Base-by-base conservation (phyloP, 495 filamentous ascomycete genomes). In the Aspergillus baeticus region DNA sequence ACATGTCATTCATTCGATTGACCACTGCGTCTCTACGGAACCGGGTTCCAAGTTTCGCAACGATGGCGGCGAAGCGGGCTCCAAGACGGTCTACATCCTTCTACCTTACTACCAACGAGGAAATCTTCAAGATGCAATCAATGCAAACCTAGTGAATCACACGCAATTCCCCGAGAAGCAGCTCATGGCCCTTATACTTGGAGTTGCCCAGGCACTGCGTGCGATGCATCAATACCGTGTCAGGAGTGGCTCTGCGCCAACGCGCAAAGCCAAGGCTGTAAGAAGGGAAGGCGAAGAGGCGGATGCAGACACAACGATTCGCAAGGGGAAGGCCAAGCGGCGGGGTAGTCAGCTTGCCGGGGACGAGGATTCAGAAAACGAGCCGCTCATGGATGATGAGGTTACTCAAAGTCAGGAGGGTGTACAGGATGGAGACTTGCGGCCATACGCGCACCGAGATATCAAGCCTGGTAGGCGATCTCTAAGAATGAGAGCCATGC, bases 81-180 rank as follows among this genome's bases (percentile, higher is more conserved):
- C 83, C 47, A 98, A 98, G 75, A 98, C 92, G 1, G 94, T 98
- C 18, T 98, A 98, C 65, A 95, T 98, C 57, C 75, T 98, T 26
- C 81, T 98, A 14, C 94, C 94, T 6, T 98, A 98, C 71, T 98
- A 96, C 72, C 81, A 90, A 57, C 78, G 94, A 37, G 94, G 94
- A 17, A 98, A 98, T 64, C 80, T 98, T 23, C 94, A 98, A 69
- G 94, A 98, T 73, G 87, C 93, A 39, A 97, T 98, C 77, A 98
- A 98, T 66, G 94, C 94, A 57, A 98, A 98, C 71, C 73, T 98
- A 46, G 92, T 98, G 77, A 98, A 98, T 70, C 91, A 96, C 59
- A 90, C 89, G n/a, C 82, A 79, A 44, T 97, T 98, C 65, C 94
- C 94, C 0, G 92, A 96, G 77, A 84, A 86, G 71, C 78, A 84